A percentile compares a stretch with the other conserved stretches of the same genome.
Evolutionary conservation across 768 basidiomycete species (phyloP).

Genomic region (Suillus hirtellus): DNA sequence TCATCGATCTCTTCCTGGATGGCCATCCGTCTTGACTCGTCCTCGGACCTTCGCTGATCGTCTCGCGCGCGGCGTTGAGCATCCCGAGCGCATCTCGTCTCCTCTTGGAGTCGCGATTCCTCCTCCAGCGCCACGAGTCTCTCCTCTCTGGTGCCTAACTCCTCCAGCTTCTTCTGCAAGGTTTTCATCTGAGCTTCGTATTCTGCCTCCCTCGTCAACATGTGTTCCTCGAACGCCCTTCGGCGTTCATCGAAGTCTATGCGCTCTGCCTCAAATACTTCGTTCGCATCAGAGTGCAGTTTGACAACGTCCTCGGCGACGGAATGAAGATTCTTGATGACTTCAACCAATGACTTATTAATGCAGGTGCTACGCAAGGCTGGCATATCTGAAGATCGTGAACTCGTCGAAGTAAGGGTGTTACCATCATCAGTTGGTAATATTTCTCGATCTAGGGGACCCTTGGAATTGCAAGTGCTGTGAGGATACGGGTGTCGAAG

Average conservation of each 20-base stretch:
- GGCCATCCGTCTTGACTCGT: conserved; percentile 19
- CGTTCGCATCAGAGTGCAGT: conserved; percentile 21
- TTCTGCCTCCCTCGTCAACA: conserved; percentile 19
- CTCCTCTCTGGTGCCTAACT: conserved; percentile 22
- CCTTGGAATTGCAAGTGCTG: conserved; percentile 7
- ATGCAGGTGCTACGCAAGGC: conserved; percentile 12
- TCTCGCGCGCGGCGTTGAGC: conserved; percentile 28
- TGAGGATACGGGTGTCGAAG: conserved; percentile 16
- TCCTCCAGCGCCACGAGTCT: conserved; percentile 22
- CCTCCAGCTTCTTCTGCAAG: conserved; percentile 20
- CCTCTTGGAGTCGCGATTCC: conserved; percentile 28
- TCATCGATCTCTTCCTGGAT: conserved; percentile 21
- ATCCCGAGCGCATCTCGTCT: conserved; percentile 19
- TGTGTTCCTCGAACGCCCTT: conserved; percentile 23
- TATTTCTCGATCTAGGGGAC: not conserved
- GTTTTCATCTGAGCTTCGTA: conserved; percentile 24
- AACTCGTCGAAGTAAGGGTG: not conserved
- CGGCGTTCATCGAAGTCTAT: conserved; percentile 20
- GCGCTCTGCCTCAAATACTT: conserved; percentile 14
- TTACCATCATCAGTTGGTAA: not conserved
- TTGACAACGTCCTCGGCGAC: conserved; percentile 12
- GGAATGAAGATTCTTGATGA: conserved; percentile 16
- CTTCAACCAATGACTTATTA: conserved; percentile 13
- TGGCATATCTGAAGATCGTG: not conserved
- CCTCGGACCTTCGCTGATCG: conserved; percentile 23